Percentiles rank a stretch among this genome's conserved stretches.
Conservation (phyloP, 306 rosid genomes). For the Abrus precatorius region DNA sequence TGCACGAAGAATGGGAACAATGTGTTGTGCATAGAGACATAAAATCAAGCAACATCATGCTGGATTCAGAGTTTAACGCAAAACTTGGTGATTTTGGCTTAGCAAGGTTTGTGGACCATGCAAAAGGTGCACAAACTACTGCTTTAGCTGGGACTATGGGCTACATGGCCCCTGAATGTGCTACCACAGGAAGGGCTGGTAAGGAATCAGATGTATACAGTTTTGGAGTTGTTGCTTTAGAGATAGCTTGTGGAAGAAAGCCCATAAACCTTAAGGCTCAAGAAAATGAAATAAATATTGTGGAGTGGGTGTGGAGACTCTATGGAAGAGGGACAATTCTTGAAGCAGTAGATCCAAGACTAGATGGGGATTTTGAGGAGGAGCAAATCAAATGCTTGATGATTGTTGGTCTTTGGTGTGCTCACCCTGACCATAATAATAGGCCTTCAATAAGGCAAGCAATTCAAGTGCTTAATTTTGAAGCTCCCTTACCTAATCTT, state of each 20-base stretch:
- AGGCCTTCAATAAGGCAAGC: slow-evolving; percentile 57
- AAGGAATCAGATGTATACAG: slow-evolving; percentile 54
- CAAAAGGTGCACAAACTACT: slow-evolving; percentile 49
- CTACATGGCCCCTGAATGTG: slow-evolving; percentile 59
- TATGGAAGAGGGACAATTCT: slow-evolving; percentile 51
- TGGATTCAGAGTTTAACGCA: slow-evolving; percentile 58
- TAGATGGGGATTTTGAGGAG: slow-evolving; percentile 44
- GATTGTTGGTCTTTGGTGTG: slow-evolving; percentile 59
- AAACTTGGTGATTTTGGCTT: slow-evolving; percentile 60
- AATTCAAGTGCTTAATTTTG: slow-evolving; percentile 49
- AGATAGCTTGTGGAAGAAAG: slow-evolving; percentile 58
- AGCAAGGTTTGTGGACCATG: slow-evolving; percentile 57
- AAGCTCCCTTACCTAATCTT: slow-evolving; percentile 48
- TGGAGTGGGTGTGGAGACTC: slow-evolving; percentile 58
- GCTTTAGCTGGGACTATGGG: slow-evolving; percentile 56
- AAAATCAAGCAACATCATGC: slow-evolving; percentile 59
- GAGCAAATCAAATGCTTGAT: slow-evolving; percentile 44
- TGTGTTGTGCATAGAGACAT: slow-evolving; percentile 60
- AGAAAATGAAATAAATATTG: slow-evolving; percentile 46
- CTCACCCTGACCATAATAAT: slow-evolving; percentile 46
- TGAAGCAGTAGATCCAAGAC: slow-evolving; percentile 46
- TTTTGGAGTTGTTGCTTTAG: slow-evolving; percentile 56
- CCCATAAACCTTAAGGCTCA: slow-evolving; percentile 5
- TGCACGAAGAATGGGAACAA: slow-evolving; percentile 59
- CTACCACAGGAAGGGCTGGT: slow-evolving; percentile 30